Conservation (phyloP, 2,329 filamentous ascomycete species). For the Tricladium varicosporioides region DNA sequence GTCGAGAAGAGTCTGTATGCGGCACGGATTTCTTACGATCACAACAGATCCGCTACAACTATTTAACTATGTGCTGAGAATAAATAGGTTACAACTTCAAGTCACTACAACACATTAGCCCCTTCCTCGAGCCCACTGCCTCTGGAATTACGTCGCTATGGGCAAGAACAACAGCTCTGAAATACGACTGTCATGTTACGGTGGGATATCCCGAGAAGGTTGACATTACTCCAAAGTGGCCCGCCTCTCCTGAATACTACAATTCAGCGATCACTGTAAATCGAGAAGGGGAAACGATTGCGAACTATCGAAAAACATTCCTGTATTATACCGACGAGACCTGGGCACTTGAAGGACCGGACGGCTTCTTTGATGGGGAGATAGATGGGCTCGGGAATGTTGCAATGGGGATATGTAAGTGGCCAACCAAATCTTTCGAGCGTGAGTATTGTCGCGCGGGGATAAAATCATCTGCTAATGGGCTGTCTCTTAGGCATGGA, state of each 20-base stretch:
- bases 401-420: conserved; percentile 59
- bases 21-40: too few relatives aligned
- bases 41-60: too few relatives aligned
- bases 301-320: conserved; percentile 59
- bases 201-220: conserved; percentile 74
- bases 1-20: too few relatives aligned
- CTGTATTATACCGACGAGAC: conserved; percentile 60
- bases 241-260: conserved; percentile 50
- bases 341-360: conserved; percentile 55
- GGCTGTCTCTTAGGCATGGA: conserved; percentile 48
- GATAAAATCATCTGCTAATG: not conserved
- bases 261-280: conserved; percentile 55
- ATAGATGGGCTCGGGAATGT: conserved; percentile 50
- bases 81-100: conserved; percentile 69
- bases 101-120: conserved; percentile 63
- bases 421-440: conserved; percentile 7
- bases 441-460: conserved; percentile 9
- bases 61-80: too few relatives aligned
- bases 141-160: conserved; percentile 68
- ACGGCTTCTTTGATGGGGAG: conserved; percentile 47
- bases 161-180: conserved; percentile 65
- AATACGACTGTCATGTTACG: conserved; percentile 65
- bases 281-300: conserved; percentile 56
- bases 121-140: conserved; percentile 65
- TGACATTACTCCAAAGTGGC: conserved; percentile 50